Conservation (phyloP, 2,329 filamentous ascomycete genomes). For the Fusarium scirpi region DNA sequence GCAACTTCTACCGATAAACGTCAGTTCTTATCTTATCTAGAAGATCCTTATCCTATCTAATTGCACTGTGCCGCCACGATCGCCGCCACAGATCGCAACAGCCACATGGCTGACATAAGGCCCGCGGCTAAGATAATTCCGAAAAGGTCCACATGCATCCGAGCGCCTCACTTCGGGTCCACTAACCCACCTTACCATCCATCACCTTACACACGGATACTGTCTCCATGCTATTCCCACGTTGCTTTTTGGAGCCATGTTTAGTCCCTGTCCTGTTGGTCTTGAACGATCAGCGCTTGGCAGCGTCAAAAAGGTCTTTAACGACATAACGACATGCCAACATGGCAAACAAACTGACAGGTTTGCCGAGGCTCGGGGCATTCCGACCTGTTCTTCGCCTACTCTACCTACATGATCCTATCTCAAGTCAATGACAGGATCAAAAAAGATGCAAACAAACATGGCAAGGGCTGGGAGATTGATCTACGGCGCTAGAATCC, state of each 20-base stretch:
- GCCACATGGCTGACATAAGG: neutral
- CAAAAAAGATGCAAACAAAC: slow-evolving; percentile 1
- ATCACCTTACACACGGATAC: neutral
- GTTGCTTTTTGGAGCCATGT: slow-evolving; percentile 18
- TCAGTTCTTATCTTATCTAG: slow-evolving; percentile 14
- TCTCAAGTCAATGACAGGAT: neutral
- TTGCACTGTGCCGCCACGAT: neutral
- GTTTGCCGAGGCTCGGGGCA: neutral
- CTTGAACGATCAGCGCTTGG: slow-evolving; percentile 25
- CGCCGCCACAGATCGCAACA: neutral
- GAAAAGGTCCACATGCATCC: slow-evolving; percentile 10
- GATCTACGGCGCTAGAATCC: slow-evolving; percentile 28
- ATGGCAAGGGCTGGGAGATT: neutral
- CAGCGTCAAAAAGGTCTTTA: slow-evolving; percentile 8
- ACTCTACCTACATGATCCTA: neutral
- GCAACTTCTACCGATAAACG: slow-evolving; percentile 5
- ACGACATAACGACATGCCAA: neutral
- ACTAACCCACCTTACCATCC: slow-evolving; percentile 1
- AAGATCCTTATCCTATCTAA: neutral
- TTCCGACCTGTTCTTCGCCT: neutral
- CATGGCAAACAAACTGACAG: slow-evolving; percentile 4
- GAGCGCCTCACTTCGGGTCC: slow-evolving; percentile 5
- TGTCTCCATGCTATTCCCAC: slow-evolving; percentile 25
- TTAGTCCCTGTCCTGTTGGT: slow-evolving; percentile 17
- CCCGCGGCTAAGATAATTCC: neutral